Conservation (phyloP, 108 stramenopile genomes). For the Aurantiochytrium sp. region DNA sequence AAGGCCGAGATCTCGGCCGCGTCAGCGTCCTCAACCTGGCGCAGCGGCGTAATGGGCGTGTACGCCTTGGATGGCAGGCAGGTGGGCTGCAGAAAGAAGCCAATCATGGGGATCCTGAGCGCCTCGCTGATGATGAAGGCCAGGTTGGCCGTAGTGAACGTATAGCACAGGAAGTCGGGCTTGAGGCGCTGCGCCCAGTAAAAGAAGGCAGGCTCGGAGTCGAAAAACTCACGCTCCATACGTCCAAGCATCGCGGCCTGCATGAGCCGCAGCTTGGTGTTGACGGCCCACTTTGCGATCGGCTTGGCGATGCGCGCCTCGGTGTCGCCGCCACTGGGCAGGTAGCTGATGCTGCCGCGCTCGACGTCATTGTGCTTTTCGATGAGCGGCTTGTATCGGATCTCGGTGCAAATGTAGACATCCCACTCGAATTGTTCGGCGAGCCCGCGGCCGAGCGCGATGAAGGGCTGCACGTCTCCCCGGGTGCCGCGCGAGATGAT, state of each 20-base stretch:
- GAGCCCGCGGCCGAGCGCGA: not conserved
- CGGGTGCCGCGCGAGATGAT: not conserved
- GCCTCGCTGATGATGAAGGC: slow-evolving; percentile 18
- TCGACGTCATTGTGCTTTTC: not conserved
- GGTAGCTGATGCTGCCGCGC: not conserved
- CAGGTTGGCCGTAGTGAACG: slow-evolving; percentile 15
- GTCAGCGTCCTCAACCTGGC: not conserved
- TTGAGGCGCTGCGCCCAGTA: not conserved
- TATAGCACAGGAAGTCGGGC: not conserved
- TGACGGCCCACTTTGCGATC: slow-evolving; percentile 7
- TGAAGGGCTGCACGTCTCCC: slow-evolving; percentile 9
- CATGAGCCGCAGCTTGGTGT: slow-evolving; percentile 13
- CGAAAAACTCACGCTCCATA: slow-evolving; percentile 9
- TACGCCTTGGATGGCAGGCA: slow-evolving; percentile 13
- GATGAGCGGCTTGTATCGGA: not conserved
- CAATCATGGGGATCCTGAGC: slow-evolving; percentile 17
- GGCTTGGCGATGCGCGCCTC: slow-evolving; percentile 8
- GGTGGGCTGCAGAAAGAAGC: slow-evolving; percentile 28
- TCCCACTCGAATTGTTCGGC: not conserved
- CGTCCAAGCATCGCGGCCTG: slow-evolving; percentile 16
- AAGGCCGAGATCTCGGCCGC: not conserved
- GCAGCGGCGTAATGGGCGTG: not conserved
- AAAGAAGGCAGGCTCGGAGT: slow-evolving; percentile 12
- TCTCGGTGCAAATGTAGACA: not conserved
- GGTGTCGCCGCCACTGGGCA: slow-evolving; percentile 8